phyloP scores from a whole-genome alignment of 192 early-diverging fungal species.

The Gaertneriomyces semiglobifer region DNA sequence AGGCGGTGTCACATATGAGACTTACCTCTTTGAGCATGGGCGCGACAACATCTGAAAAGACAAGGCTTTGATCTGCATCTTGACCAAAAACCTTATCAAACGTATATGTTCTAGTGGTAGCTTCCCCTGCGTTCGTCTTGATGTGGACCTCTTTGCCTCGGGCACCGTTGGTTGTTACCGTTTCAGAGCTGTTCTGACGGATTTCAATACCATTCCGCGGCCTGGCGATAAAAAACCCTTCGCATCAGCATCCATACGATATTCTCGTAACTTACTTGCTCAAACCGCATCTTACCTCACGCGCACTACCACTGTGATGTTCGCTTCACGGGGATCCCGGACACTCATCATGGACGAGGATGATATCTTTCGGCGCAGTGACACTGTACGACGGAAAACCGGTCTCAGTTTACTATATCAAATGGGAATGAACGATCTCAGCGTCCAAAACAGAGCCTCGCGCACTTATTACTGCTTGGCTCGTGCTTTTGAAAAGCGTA shows the following conservation, averaged over 20 bases:
- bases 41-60: slow-evolving; percentile 77
- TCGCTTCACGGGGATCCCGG: slow-evolving; percentile 44
- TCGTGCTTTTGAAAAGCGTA: too few relatives aligned
- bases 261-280: neutral
- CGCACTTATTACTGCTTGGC: too few relatives aligned
- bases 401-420: too few relatives aligned
- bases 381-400: too few relatives aligned
- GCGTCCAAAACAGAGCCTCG: too few relatives aligned
- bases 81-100: slow-evolving; percentile 93
- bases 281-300: slow-evolving; percentile 34
- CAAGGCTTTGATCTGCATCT: slow-evolving; percentile 72
- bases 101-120: slow-evolving; percentile 68
- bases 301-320: slow-evolving; percentile 49
- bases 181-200: slow-evolving; percentile 59
- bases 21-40: slow-evolving; percentile 79
- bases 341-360: slow-evolving; percentile 2
- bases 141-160: slow-evolving; percentile 61
- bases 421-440: too few relatives aligned
- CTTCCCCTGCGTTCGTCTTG: slow-evolving; percentile 44
- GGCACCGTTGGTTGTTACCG: slow-evolving; percentile 51
- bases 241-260: neutral
- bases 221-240: slow-evolving; percentile 18
- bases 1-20: neutral
- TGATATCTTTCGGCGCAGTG: neutral
- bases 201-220: slow-evolving; percentile 64